Evolutionary conservation across 176 grass and related monocot genomes (phyloP), one percentile per base, ranked within the genome.

Genomic region (Lolium multiflorum): DNA sequence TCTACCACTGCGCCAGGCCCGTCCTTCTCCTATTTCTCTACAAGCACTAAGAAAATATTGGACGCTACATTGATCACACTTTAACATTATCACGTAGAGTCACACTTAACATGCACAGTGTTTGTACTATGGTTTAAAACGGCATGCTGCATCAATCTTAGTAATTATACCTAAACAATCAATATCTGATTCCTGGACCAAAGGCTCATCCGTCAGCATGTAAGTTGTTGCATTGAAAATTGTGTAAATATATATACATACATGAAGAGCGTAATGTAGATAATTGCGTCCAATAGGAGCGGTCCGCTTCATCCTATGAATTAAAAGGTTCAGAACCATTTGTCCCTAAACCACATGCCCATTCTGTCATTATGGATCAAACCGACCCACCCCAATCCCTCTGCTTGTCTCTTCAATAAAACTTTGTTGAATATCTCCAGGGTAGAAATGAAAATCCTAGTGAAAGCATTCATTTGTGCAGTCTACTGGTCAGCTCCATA

Each of bases 401-500:
- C n/a, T 22, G 17, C 6, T 79, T 81, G 7, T 81, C 24, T 82
- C 12, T 55, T 75, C 86, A 26, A 76, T 77, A 57, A 26, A 48
- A 46, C 50, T n/a, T 22, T 76, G 9, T 57, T 77, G 12, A 90
- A 63, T 51, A 71, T 41, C 41, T 86, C 26, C 39, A 72, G 26
- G 51, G 59, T 26, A 67, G 49, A 70, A 70, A 41, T 26, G 11
- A 71, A 82, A 70, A 52, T 31, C 18, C 70, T 71, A 24, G 58
- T 75, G 22, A 18, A 80, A 83, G 5, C 13, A 58, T 59, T 38
- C 17, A 41, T 74, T 79, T 25, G 10, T 39, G 26, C 4, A 62
- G 25, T 61, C 55, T 56, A 20, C 48, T 68, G 57, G 12, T 69
- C 62, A n/a, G 60, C 17, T 84, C 47, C 60, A 65, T 78, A 59